phyloP scores from a whole-genome alignment of 129 eudicot species.

The Tagetes patula region DNA sequence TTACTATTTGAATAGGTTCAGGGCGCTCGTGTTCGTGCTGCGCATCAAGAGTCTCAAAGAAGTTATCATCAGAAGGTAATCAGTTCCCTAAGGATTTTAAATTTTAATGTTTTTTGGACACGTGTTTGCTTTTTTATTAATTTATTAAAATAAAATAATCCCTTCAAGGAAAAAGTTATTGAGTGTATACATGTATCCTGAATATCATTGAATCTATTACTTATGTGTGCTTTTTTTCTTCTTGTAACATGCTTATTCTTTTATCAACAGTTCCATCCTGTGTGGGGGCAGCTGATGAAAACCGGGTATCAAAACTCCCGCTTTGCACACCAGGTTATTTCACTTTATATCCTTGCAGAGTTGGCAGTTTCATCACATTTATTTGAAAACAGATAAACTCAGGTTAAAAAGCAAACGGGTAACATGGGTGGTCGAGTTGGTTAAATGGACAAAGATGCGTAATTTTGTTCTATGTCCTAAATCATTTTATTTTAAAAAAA shows the following conservation, averaged over 20 bases:
- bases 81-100: neutral
- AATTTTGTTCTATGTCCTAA: neutral
- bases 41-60: conserved; percentile 69
- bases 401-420: neutral
- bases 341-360: neutral
- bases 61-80: conserved; percentile 77
- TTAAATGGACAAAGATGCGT: neutral
- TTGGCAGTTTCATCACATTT: neutral
- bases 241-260: neutral
- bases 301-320: conserved; percentile 97
- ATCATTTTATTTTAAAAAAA: neutral
- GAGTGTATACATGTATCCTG: neutral
- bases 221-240: neutral
- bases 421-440: neutral
- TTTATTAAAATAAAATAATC: neutral
- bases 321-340: conserved; percentile 83
- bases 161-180: neutral
- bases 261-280: conserved; percentile 67
- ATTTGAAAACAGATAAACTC: neutral
- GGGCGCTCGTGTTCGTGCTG: conserved; percentile 55
- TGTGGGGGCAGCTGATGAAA: conserved; percentile 99
- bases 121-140: neutral
- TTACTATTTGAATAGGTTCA: conserved; percentile 23
- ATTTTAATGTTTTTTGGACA: neutral
- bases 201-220: conserved; percentile 7